Evolutionary conservation across 352 stramenopile species (phyloP), one percentile per base, ranked within the genome.

Genomic region (Phytophthora boehmeriae): DNA sequence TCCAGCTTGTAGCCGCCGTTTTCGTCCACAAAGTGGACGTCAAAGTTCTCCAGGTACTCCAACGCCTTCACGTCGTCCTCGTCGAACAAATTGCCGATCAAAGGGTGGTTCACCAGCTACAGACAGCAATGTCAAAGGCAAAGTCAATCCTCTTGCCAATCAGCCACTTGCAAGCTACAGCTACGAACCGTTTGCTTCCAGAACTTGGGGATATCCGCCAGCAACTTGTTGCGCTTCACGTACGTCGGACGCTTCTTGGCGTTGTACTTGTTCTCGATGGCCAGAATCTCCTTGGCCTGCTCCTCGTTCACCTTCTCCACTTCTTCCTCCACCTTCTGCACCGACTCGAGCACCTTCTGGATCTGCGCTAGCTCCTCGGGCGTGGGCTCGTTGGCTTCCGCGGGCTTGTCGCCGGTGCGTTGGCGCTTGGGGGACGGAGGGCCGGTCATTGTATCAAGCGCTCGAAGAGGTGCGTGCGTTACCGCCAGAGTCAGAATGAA

Each of bases 211-310:
- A 93, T 90, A 14, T 86, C 75, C 17, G 50, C 51, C 46, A 93
- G 58, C 38, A 90, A 66, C 58, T 88, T 81, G 63, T 63, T 59
- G 57, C 85, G 85, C 73, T 91, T 90, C 49, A 77, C 73, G 63
- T 83, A 87, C 35, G 78, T 66, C 8, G 82, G 79, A 39, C 75
- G 76, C 75, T 91, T 92, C 54, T 67, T 70, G 36, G 54, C 69
- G 66, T 92, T 91, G 77, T 84, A 88, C 66, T 90, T 90, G 75
- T 66, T 82, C 67, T 93, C 85, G 43, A 93, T 75, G 42, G 73
- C 75, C 32, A 93, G 65, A 27, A 92, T 79, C 63, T 93, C 82
- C 46, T 73, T 66, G 43, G 75, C 73, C 63, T 82, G 78, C 63
- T 89, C 74, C 50, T 84, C 67, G 59, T 89, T 85, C 42, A 85